These are phyloP conservation scores for Cunninghamia lanceolata DNA, from an alignment of 75 land plant species.

Conservation along the genomic window DNA sequence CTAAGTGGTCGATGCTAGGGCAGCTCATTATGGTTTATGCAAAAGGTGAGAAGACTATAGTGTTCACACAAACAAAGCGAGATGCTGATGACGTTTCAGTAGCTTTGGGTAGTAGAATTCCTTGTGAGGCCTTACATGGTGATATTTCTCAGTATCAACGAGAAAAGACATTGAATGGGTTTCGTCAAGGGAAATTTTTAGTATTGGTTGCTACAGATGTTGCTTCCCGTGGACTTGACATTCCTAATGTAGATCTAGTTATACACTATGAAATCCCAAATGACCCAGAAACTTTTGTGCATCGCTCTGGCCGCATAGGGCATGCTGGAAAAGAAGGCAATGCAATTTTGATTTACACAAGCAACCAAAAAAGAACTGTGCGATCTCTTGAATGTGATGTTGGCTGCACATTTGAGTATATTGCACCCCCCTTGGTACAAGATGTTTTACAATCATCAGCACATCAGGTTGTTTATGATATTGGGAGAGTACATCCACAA, in stretches of 20 bases:
- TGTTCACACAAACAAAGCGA: no score
- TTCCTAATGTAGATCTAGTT: no score
- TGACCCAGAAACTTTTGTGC: constrained; percentile 98
- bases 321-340: constrained; percentile 95
- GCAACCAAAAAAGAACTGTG: constrained; percentile 71
- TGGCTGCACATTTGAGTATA: constrained; percentile 79
- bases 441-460: constrained; percentile 85
- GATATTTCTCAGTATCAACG: no score
- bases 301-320: constrained; percentile 99
- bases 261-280: constrained; percentile 95
- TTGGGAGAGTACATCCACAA: constrained; percentile 83
- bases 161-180: no score
- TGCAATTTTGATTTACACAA: constrained; percentile 77
- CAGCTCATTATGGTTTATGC: constrained; percentile 78
- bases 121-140: no score
- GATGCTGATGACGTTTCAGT: no score
- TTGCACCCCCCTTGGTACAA: constrained; percentile 57
- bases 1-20: constrained; percentile 62
- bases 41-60: no score
- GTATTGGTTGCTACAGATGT: no score
- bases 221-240: no score
- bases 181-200: no score
- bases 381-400: constrained; percentile 85
- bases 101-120: no score
- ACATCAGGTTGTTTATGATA: constrained; percentile 70